Evolutionary conservation across 2,329 filamentous ascomycete species (phyloP).

Genomic region (Beauveria australis): DNA sequence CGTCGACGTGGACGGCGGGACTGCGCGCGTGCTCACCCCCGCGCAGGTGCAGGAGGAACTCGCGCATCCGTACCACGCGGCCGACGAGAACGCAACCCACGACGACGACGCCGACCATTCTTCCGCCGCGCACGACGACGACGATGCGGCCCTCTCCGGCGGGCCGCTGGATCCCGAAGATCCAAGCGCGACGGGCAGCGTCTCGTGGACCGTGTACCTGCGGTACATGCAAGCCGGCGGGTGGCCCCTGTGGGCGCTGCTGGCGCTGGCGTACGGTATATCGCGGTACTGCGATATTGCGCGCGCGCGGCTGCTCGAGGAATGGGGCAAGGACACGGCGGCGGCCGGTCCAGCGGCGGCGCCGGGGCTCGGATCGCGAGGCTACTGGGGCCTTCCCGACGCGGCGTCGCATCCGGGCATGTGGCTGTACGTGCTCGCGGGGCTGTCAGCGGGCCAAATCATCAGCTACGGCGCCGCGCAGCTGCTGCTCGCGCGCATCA

Average conservation of each 20-base stretch:
- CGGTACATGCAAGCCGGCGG: conserved; percentile 77
- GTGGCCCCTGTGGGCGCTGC: conserved; percentile 60
- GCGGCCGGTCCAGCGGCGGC: conserved; percentile 4
- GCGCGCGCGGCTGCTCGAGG: conserved; percentile 74
- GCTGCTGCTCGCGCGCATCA: conserved; percentile 63
- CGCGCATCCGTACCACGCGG: conserved; percentile 28
- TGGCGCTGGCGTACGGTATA: conserved; percentile 53
- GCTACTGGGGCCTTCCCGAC: conserved; percentile 40
- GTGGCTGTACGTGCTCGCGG: conserved; percentile 66
- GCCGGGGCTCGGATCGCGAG: background rate
- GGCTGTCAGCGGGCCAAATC: conserved; percentile 55
- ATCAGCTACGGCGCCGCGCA: conserved; percentile 53
- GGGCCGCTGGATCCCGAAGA: conserved; percentile 26
- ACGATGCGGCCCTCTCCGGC: conserved; percentile 11
- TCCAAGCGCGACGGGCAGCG: conserved; percentile 50
- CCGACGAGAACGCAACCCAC: conserved; percentile 19
- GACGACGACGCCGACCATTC: conserved; percentile 23
- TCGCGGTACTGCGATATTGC: conserved; percentile 58
- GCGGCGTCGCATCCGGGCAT: conserved; percentile 60
- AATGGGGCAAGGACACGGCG: conserved; percentile 62
- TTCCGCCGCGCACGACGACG: conserved; percentile 13
- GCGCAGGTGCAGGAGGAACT: conserved; percentile 35
- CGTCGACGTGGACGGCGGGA: conserved; percentile 58
- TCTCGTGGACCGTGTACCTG: conserved; percentile 71
- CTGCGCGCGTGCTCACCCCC: conserved; percentile 40